phyloP scores from a whole-genome alignment of 345 rosid genomes.

The Mangifera indica region DNA sequence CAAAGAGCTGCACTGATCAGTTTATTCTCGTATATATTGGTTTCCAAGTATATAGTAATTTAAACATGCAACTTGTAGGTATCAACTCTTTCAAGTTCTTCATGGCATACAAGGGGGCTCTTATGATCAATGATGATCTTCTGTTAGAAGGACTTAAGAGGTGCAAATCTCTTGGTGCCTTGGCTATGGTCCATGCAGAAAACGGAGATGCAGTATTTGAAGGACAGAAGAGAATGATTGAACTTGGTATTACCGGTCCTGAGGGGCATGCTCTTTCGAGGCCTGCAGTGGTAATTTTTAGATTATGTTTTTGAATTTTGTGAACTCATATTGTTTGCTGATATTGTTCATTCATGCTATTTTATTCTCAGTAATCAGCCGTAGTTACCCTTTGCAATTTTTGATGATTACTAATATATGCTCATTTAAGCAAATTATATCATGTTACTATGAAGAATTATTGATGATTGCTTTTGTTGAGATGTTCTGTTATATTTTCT shows the following conservation, averaged over 20 bases:
- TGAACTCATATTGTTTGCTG: constrained; percentile 10
- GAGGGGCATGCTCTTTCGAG: constrained; percentile 97
- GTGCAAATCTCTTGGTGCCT: constrained; percentile 94
- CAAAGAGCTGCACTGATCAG: not conserved
- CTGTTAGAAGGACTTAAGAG: constrained; percentile 73
- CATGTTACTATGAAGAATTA: not conserved
- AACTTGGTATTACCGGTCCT: constrained; percentile 92
- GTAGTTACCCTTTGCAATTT: not conserved
- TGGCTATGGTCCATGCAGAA: constrained; percentile 99
- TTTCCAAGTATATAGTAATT: constrained; percentile 1
- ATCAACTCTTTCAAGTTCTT: constrained; percentile 98
- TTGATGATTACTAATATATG: not conserved
- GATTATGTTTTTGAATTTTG: constrained; percentile 7
- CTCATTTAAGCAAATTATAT: not conserved
- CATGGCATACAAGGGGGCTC: constrained; percentile 84
- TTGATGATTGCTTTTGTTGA: not conserved
- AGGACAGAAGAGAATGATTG: constrained; percentile 91
- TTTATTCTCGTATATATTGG: not conserved
- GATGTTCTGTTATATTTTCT: not conserved
- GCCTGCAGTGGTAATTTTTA: constrained; percentile 73
- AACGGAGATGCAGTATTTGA: constrained; percentile 96
- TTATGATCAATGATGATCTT: constrained; percentile 86
- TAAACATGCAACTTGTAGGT: constrained; percentile 40
- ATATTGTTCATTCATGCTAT: not conserved
- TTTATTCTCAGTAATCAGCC: not conserved